Conservation (phyloP, 768 basidiomycete species). For the Amanita rimosa region DNA sequence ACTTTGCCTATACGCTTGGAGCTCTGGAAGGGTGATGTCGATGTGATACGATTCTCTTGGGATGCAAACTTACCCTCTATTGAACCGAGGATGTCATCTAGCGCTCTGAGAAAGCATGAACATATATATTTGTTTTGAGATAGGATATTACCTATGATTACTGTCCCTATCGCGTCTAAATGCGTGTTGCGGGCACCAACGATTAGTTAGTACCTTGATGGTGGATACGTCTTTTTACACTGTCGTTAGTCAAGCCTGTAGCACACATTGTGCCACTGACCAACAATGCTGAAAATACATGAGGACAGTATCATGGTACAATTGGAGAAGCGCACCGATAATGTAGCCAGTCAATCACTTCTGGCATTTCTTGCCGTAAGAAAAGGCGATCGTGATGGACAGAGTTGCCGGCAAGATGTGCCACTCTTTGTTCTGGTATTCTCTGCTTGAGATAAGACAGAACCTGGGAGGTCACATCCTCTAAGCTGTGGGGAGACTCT, state of each 20-base stretch:
- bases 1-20: background rate
- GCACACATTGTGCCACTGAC: conserved; percentile 26
- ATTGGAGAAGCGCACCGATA: conserved; percentile 42
- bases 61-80: conserved; percentile 42
- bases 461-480: conserved; percentile 48
- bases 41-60: background rate
- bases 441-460: conserved; percentile 76
- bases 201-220: conserved; percentile 64
- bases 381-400: conserved; percentile 76
- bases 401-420: conserved; percentile 77
- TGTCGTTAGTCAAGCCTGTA: background rate
- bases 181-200: conserved; percentile 50
- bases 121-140: background rate
- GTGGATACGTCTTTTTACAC: conserved; percentile 64
- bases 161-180: conserved; percentile 23
- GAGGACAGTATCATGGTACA: background rate
- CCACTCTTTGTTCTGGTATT: conserved; percentile 56
- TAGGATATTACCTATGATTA: conserved; percentile 43
- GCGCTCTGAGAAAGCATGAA: conserved; percentile 37
- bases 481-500: conserved; percentile 50
- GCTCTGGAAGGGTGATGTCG: background rate
- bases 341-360: conserved; percentile 68
- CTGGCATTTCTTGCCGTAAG: conserved; percentile 70
- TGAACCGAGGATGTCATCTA: conserved; percentile 72
- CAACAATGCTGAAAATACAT: conserved; percentile 43